These are phyloP conservation scores for Ogataea dorogensis DNA, from an alignment of 805 yeast species.

Conservation along the genomic window DNA sequence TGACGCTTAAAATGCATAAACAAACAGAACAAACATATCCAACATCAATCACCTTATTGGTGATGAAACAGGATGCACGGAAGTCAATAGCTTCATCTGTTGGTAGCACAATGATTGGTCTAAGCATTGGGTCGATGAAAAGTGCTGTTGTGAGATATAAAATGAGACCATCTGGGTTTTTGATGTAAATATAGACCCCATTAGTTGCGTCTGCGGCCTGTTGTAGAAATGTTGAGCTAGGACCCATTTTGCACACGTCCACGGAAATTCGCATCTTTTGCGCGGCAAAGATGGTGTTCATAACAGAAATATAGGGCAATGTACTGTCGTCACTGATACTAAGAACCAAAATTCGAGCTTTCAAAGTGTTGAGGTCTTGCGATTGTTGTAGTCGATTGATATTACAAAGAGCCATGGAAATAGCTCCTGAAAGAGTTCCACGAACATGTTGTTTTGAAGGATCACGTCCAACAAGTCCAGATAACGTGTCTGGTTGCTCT, in stretches of 20 bases:
- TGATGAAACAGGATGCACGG: slow-evolving; percentile 88
- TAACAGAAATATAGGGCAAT: slow-evolving; percentile 82
- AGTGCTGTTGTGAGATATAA: slow-evolving; percentile 82
- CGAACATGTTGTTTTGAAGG: slow-evolving; percentile 33
- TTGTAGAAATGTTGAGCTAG: slow-evolving; percentile 78
- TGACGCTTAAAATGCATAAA: slow-evolving; percentile 68
- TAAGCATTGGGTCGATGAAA: slow-evolving; percentile 79
- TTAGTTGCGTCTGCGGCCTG: slow-evolving; percentile 95
- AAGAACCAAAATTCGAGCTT: slow-evolving; percentile 63
- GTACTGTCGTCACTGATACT: slow-evolving; percentile 73
- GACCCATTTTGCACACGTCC: slow-evolving; percentile 81
- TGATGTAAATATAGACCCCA: slow-evolving; percentile 77
- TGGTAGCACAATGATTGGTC: slow-evolving; percentile 76
- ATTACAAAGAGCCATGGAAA: slow-evolving; percentile 78
- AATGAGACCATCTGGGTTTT: slow-evolving; percentile 70
- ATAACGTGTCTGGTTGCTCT: slow-evolving; percentile 28
- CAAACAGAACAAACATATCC: slow-evolving; percentile 97
- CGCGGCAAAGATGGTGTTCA: slow-evolving; percentile 95
- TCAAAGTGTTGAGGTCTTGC: slow-evolving; percentile 46
- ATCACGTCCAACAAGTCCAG: slow-evolving; percentile 20
- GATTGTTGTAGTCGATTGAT: slow-evolving; percentile 63
- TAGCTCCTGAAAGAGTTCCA: slow-evolving; percentile 68
- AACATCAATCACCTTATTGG: slow-evolving; percentile 86
- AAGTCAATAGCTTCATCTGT: slow-evolving; percentile 86
- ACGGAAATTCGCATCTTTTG: slow-evolving; percentile 88